phyloP scores from a whole-genome alignment of 2,329 filamentous ascomycete genomes.

The Sclerotinia sclerotiorum region DNA sequence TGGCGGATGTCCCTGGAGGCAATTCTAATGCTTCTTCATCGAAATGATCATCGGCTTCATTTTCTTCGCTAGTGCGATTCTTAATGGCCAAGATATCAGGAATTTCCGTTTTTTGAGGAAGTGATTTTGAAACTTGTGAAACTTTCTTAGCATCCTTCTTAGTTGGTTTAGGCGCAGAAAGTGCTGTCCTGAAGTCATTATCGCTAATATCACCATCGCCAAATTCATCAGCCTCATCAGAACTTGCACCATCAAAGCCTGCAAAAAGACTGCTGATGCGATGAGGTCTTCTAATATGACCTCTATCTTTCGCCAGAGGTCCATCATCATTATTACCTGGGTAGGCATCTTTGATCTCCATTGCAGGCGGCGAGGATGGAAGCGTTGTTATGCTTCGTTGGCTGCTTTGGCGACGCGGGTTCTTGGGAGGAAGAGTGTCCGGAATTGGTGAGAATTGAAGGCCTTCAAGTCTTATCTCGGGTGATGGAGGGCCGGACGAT shows the following conservation, averaged over 20 bases:
- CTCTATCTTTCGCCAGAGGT: slow-evolving; percentile 58
- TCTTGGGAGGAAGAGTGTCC: slow-evolving; percentile 56
- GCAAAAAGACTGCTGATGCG: slow-evolving; percentile 84
- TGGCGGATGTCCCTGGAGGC: slow-evolving; percentile 29
- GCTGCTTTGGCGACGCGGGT: slow-evolving; percentile 55
- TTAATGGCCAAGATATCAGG: slow-evolving; percentile 28
- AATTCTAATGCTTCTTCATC: slow-evolving; percentile 32
- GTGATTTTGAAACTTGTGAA: slow-evolving; percentile 33
- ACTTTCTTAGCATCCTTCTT: slow-evolving; percentile 27
- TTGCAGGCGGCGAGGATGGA: slow-evolving; percentile 50
- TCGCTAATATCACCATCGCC: slow-evolving; percentile 62
- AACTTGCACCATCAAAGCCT: slow-evolving; percentile 73
- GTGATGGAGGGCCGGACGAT: slow-evolving; percentile 58
- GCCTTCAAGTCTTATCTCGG: slow-evolving; percentile 42
- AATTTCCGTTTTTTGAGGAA: slow-evolving; percentile 36
- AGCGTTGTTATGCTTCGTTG: slow-evolving; percentile 47
- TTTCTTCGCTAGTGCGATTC: background rate
- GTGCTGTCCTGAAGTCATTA: slow-evolving; percentile 64
- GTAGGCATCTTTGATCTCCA: slow-evolving; percentile 63
- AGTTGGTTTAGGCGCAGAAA: slow-evolving; percentile 60
- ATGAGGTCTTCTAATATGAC: slow-evolving; percentile 63
- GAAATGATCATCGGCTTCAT: slow-evolving; percentile 28
- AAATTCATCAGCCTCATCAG: slow-evolving; percentile 65
- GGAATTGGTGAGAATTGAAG: slow-evolving; percentile 52
- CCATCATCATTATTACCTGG: slow-evolving; percentile 81